A percentile compares a stretch with the other conserved stretches of the same genome.
phyloP scores from a whole-genome alignment of 106 monocot species.

The Dendrobium catenatum region DNA sequence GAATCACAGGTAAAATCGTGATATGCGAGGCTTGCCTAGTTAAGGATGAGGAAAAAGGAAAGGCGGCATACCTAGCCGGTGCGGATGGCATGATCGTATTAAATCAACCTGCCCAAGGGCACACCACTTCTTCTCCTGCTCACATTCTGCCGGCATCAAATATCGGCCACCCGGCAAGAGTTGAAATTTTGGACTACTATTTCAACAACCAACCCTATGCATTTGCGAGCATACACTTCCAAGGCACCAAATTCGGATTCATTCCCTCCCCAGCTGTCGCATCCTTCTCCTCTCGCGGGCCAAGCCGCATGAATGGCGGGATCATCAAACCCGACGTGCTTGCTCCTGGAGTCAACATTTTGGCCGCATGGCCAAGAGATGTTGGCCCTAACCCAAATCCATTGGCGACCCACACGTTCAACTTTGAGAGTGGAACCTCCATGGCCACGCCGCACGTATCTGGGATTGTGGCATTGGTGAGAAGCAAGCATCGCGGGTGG shows the following conservation, averaged over 20 bases:
- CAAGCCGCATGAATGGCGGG: background rate
- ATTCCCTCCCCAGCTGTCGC: conserved; percentile 4
- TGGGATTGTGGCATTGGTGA: conserved; percentile 2
- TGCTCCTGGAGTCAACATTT: conserved; percentile 10
- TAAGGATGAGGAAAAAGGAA: background rate
- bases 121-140: background rate
- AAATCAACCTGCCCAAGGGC: background rate
- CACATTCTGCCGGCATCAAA: background rate
- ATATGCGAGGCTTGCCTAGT: background rate
- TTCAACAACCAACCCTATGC: background rate
- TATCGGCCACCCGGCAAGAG: background rate
- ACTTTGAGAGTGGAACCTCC: conserved; percentile 7
- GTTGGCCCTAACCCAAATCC: conserved; percentile 7
- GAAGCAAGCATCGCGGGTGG: background rate
- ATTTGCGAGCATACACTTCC: background rate
- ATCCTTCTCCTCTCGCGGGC: conserved; percentile 13
- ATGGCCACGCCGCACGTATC: conserved; percentile 6
- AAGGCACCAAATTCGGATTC: conserved; percentile 2
- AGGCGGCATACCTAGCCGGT: background rate
- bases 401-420: background rate
- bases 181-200: background rate
- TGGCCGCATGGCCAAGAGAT: conserved; percentile 4
- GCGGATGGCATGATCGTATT: conserved; percentile 5
- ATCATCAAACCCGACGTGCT: conserved; percentile 11
- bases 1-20: background rate